Evolutionary conservation across 306 rosid species (phyloP).

Genomic region (Calophaca sinica): DNA sequence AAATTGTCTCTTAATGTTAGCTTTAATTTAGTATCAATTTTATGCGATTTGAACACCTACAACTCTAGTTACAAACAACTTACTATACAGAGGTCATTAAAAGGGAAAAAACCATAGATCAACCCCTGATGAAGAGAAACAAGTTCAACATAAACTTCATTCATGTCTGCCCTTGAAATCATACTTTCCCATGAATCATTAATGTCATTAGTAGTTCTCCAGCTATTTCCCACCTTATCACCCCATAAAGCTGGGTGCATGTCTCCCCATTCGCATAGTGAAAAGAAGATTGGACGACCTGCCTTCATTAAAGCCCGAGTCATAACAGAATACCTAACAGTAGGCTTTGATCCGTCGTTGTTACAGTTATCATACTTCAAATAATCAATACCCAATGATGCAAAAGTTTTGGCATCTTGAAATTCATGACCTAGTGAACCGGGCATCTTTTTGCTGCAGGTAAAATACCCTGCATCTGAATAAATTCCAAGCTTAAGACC

Average conservation of each 20-base stretch:
- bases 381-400: conserved; percentile 97
- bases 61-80: too few relatives aligned
- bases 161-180: conserved; percentile 82
- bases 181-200: conserved; percentile 88
- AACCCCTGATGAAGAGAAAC: too few relatives aligned
- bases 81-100: too few relatives aligned
- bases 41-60: too few relatives aligned
- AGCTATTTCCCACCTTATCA: conserved; percentile 83
- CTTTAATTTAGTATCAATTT: too few relatives aligned
- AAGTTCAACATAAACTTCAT: conserved; percentile 76
- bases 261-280: conserved; percentile 99
- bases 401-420: conserved; percentile 90
- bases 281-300: conserved; percentile 86
- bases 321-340: conserved; percentile 85
- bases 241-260: conserved; percentile 97
- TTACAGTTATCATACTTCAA: conserved; percentile 95
- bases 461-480: conserved; percentile 96
- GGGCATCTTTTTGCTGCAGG: conserved; percentile 93
- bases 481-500: conserved; percentile 97
- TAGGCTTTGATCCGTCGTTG: conserved; percentile 77
- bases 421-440: conserved; percentile 94
- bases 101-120: too few relatives aligned
- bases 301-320: conserved; percentile 87
- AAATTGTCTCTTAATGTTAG: too few relatives aligned
- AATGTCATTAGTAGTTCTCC: conserved; percentile 95